Conservation (phyloP, 257 asterid species). For the Nicotiana attenuata region DNA sequence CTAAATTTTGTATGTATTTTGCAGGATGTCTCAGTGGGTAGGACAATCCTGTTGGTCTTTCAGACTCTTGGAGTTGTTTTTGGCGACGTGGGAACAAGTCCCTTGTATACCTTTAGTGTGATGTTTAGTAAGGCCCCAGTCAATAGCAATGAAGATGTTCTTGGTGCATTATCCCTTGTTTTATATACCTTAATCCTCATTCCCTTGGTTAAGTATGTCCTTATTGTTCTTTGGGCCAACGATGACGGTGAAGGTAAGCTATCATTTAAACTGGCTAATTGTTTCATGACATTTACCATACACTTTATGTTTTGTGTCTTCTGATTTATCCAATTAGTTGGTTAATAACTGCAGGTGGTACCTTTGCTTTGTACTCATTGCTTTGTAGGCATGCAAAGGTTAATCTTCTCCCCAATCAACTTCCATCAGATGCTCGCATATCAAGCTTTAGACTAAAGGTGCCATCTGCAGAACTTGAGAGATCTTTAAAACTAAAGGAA, state of each 20-base stretch:
- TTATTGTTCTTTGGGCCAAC: constrained; percentile 96
- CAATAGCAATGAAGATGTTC: constrained; percentile 74
- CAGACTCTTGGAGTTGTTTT: constrained; percentile 95
- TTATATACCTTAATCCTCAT: constrained; percentile 81
- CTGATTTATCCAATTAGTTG: constrained; percentile 22
- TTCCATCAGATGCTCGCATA: constrained; percentile 88
- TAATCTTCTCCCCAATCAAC: constrained; percentile 88
- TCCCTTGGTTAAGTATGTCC: constrained; percentile 83
- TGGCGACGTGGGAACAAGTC: constrained; percentile 99
- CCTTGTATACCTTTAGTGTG: constrained; percentile 92
- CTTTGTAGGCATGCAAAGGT: constrained; percentile 98
- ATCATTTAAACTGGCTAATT: neutral
- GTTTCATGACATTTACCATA: neutral
- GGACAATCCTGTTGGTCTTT: constrained; percentile 64
- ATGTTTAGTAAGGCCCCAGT: constrained; percentile 99
- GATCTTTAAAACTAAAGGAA: constrained; percentile 93
- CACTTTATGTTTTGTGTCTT: constrained; percentile 8
- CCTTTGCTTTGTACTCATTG: constrained; percentile 96
- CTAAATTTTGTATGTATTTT: constrained; percentile 6
- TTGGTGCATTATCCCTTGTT: constrained; percentile 91
- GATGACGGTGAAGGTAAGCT: constrained; percentile 97
- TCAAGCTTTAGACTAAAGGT: constrained; percentile 95
- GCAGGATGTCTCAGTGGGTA: constrained; percentile 77
- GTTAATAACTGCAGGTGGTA: constrained; percentile 77
- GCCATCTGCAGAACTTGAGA: constrained; percentile 97